Evolutionary conservation across 768 basidiomycete species (phyloP).

Genomic region (Tricholoma saponaceum): DNA sequence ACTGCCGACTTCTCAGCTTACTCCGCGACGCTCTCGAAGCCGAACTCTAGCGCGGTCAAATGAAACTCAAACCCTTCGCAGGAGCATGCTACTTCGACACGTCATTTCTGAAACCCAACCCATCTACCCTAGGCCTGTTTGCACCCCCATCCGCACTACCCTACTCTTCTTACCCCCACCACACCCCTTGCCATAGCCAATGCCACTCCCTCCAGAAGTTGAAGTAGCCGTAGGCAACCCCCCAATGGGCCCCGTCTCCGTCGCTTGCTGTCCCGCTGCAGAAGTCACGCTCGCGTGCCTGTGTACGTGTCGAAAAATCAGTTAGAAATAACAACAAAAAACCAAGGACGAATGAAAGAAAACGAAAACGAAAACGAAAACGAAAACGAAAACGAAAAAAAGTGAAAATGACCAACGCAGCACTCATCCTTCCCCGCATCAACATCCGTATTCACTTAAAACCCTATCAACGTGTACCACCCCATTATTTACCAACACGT

Average conservation of each 20-base stretch:
- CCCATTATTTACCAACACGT: slow-evolving; percentile 62
- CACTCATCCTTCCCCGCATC: slow-evolving; percentile 41
- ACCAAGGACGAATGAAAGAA: neutral
- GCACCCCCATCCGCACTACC: too few relatives aligned
- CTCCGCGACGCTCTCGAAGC: too few relatives aligned
- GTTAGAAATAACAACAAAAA: neutral
- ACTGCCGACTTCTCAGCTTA: too few relatives aligned
- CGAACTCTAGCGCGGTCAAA: too few relatives aligned
- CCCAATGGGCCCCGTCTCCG: slow-evolving; percentile 39
- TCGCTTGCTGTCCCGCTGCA: slow-evolving; percentile 31
- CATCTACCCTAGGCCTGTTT: too few relatives aligned
- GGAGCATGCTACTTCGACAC: too few relatives aligned
- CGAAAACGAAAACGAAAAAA: neutral
- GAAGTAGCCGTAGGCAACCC: slow-evolving; percentile 3
- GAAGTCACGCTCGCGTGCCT: slow-evolving; percentile 47
- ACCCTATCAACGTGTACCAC: slow-evolving; percentile 62
- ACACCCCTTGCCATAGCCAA: neutral
- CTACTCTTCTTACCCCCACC: neutral
- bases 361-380: neutral
- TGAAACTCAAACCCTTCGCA: too few relatives aligned
- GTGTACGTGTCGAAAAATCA: neutral
- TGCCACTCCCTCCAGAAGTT: neutral
- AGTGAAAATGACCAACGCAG: slow-evolving; percentile 41
- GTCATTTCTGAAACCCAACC: too few relatives aligned
- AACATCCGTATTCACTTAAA: slow-evolving; percentile 39